Percentiles rank a stretch among this genome's conserved stretches.
Evolutionary conservation across 495 filamentous ascomycete genomes (phyloP).

Genomic region (Neurospora sp.): DNA sequence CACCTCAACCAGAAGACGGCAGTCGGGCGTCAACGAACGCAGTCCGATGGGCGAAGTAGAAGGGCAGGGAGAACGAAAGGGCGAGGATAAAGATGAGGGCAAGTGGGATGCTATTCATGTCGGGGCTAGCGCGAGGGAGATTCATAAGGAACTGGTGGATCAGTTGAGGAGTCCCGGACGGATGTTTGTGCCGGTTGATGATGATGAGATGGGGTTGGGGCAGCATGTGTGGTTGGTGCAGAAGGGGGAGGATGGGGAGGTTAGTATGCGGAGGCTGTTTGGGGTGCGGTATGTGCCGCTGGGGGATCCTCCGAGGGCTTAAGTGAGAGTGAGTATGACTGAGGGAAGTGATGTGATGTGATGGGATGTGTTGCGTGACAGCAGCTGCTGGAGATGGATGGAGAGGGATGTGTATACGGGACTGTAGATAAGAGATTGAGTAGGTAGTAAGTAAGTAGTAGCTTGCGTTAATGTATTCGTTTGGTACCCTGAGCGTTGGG

Average conservation of each 20-base stretch:
- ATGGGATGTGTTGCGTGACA: background rate
- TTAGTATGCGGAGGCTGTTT: slow-evolving; percentile 65
- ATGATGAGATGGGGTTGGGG: slow-evolving; percentile 27
- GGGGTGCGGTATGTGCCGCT: slow-evolving; percentile 90
- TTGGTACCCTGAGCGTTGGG: background rate
- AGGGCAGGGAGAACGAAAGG: background rate
- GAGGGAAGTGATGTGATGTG: background rate
- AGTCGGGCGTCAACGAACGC: no score
- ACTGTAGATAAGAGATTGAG: background rate
- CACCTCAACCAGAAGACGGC: no score
- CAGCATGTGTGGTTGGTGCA: slow-evolving; percentile 90
- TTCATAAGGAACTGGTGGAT: slow-evolving; percentile 63
- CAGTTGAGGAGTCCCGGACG: slow-evolving; percentile 71
- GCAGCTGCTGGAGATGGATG: background rate
- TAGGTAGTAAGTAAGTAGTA: background rate
- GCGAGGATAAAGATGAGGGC: slow-evolving; percentile 9
- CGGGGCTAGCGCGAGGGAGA: slow-evolving; percentile 55
- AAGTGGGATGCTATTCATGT: slow-evolving; percentile 90
- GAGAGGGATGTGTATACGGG: background rate
- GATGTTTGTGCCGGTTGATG: slow-evolving; percentile 83
- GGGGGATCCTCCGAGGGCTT: slow-evolving; percentile 59
- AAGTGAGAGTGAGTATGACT: slow-evolving; percentile 1
- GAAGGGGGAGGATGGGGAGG: slow-evolving; percentile 68
- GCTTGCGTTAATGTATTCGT: background rate
- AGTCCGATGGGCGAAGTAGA: slow-evolving; percentile 17